phyloP scores from a whole-genome alignment of 202 grass and related monocot genomes.

The Cymbopogon flexuosus region DNA sequence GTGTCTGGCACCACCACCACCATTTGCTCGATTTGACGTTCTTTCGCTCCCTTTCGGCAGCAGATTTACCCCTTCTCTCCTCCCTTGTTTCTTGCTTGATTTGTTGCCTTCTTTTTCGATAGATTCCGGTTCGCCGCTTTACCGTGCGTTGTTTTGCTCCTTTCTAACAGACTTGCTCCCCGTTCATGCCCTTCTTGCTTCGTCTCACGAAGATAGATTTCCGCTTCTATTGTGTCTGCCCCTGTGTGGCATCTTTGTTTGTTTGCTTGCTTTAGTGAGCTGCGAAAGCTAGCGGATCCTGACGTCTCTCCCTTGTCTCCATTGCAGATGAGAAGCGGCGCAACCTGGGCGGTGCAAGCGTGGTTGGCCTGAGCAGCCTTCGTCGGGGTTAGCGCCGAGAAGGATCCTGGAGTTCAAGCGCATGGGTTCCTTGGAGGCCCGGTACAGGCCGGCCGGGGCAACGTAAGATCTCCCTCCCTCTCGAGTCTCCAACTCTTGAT shows the following conservation, averaged over 20 bases:
- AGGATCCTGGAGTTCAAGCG: constrained; percentile 7
- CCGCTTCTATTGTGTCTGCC: neutral
- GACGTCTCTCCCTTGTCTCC: neutral
- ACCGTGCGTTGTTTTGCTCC: neutral
- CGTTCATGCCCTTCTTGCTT: neutral
- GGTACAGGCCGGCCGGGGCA: constrained; percentile 51
- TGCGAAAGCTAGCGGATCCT: neutral
- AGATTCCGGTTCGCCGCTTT: constrained; percentile 26
- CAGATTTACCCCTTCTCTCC: constrained; percentile 20
- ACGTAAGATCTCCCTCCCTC: constrained; percentile 36
- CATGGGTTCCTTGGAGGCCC: constrained; percentile 57
- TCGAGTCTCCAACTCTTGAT: neutral
- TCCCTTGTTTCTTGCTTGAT: neutral
- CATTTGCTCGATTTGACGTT: constrained; percentile 39
- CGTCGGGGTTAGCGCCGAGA: neutral
- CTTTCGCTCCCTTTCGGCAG: neutral
- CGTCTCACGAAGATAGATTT: neutral
- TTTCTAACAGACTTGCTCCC: neutral
- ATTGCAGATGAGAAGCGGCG: constrained; percentile 56
- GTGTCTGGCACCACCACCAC: constrained; percentile 6
- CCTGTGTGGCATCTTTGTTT: constrained; percentile 7
- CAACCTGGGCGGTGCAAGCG: constrained; percentile 23
- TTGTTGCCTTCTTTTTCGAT: neutral
- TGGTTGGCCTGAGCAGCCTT: constrained; percentile 22
- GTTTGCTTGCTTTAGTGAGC: neutral